Percentiles rank a stretch among this genome's conserved stretches.
phyloP scores from a whole-genome alignment of 2,329 filamentous ascomycete species.

The Fusarium vanettenii region DNA sequence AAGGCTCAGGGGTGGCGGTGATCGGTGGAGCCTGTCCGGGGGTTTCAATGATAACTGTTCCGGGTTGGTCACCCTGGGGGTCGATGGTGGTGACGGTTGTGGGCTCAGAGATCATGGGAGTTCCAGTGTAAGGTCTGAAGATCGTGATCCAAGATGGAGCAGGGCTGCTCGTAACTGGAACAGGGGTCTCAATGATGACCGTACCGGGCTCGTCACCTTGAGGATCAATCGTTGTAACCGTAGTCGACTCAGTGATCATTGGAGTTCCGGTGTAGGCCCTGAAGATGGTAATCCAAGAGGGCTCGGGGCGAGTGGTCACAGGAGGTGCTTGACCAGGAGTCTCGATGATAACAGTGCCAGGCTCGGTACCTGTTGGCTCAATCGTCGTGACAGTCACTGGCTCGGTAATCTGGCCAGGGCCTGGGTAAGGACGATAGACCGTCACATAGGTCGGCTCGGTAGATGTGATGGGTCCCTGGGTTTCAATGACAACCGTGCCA shows the following conservation, averaged over 20 bases:
- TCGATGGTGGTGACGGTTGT: not conserved
- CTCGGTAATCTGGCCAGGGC: not conserved
- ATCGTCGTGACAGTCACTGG: conserved; percentile 9
- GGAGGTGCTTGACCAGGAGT: conserved; percentile 12
- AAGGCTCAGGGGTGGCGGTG: not conserved
- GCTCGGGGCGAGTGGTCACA: not conserved
- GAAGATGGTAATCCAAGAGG: not conserved
- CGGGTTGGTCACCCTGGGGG: not conserved
- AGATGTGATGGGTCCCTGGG: conserved; percentile 1
- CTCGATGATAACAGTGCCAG: conserved; percentile 29
- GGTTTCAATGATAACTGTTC: conserved; percentile 6
- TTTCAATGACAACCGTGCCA: conserved; percentile 19
- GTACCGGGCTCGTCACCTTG: not conserved
- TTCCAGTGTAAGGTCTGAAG: not conserved
- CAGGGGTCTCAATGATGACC: conserved; percentile 1
- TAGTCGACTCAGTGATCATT: not conserved
- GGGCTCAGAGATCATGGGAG: not conserved
- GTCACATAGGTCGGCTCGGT: conserved; percentile 12
- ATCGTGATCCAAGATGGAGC: not conserved
- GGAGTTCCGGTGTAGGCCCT: not conserved
- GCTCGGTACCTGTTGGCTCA: conserved; percentile 17
- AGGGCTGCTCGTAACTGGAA: not conserved
- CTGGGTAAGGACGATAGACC: conserved; percentile 4
- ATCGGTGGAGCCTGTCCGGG: not conserved
- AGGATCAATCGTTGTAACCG: not conserved